Evolutionary conservation across 164 flowering plant species (phyloP).

Genomic region (Nelumbo lutea): DNA sequence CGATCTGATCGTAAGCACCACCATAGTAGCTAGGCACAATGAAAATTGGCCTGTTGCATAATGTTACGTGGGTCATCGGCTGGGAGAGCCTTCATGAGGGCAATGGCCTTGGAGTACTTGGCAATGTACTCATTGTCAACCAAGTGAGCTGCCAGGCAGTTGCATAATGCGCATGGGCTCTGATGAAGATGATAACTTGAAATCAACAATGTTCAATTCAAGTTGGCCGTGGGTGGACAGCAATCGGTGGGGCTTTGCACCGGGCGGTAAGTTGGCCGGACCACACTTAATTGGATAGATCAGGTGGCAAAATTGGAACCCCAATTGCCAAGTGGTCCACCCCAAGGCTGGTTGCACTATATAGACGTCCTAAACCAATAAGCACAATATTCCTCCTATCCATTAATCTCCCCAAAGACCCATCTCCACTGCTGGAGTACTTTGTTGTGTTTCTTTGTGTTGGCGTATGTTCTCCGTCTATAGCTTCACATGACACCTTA

Average conservation of each 20-base stretch:
- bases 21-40: conserved; percentile 57
- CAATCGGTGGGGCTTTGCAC: conserved; percentile 28
- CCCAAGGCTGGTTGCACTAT: conserved; percentile 23
- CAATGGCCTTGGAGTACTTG: conserved; percentile 23
- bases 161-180: conserved; percentile 9
- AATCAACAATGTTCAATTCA: conserved; percentile 25
- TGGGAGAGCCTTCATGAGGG: conserved; percentile 32
- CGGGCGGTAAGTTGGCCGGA: conserved; percentile 27
- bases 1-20: conserved; percentile 42
- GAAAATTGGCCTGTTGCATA: conserved; percentile 56
- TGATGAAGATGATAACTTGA: conserved; percentile 18
- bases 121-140: conserved; percentile 15
- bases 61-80: conserved; percentile 51
- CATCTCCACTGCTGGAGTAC: not conserved
- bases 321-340: conserved; percentile 22
- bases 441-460: not conserved
- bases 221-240: conserved; percentile 33
- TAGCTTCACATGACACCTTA: conserved; percentile 3
- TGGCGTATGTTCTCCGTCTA: not conserved
- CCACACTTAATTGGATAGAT: conserved; percentile 29
- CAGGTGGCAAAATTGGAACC: conserved; percentile 29
- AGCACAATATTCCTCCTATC: conserved; percentile 44
- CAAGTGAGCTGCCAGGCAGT: conserved; percentile 16
- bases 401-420: not conserved
- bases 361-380: conserved; percentile 47